Percentiles rank a stretch among this genome's conserved stretches.
Conservation (phyloP, 768 basidiomycete species). For the Mrakia hoshinonis region DNA sequence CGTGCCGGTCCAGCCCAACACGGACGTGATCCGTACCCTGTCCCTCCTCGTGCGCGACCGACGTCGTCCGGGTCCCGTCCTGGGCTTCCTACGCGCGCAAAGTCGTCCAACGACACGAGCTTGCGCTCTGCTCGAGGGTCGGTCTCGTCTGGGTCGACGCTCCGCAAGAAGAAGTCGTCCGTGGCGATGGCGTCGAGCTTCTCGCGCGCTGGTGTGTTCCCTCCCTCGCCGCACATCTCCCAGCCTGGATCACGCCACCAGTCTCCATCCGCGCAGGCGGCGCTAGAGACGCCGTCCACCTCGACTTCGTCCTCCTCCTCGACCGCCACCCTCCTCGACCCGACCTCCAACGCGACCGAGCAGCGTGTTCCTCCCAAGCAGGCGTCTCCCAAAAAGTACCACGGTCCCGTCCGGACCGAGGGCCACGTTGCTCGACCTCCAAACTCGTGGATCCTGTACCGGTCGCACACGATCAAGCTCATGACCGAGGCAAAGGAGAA, state of each 20-base stretch:
- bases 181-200: neutral
- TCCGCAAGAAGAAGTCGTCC: neutral
- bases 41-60: neutral
- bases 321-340: neutral
- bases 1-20: neutral
- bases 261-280: neutral
- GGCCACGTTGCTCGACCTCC: slow-evolving; percentile 53
- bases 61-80: neutral
- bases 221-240: neutral
- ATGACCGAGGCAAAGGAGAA: slow-evolving; percentile 34
- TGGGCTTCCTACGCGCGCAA: neutral
- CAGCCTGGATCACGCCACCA: neutral
- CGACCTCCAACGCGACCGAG: neutral
- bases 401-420: neutral
- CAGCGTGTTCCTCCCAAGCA: neutral
- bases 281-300: neutral
- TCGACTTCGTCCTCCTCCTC: neutral
- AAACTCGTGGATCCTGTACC: slow-evolving; percentile 77
- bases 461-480: slow-evolving; percentile 51
- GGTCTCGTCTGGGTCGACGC: neutral
- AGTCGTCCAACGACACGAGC: neutral
- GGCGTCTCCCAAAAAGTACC: neutral
- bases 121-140: neutral
- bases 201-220: neutral
- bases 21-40: neutral